phyloP scores from a whole-genome alignment of 179 eudicot species.

The Sideroxylon spinosum region DNA sequence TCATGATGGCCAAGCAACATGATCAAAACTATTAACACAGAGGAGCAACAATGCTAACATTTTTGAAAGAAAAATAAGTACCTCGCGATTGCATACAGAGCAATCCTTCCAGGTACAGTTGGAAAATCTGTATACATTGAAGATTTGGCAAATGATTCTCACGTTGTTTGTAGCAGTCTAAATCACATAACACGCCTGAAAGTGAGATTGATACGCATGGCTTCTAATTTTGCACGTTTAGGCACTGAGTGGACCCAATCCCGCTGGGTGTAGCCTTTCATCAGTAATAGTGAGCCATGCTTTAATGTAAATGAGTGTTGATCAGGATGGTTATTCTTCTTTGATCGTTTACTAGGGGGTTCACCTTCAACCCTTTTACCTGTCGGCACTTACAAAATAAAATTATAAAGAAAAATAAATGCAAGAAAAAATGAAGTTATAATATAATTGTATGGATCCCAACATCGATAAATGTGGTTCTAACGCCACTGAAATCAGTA shows the following conservation, averaged over 20 bases:
- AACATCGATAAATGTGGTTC: too few species aligned
- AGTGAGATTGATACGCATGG: conserved; percentile 79
- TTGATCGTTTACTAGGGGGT: conserved; percentile 49
- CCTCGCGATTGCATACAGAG: background rate
- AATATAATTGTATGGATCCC: too few species aligned
- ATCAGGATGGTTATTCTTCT: conserved; percentile 39
- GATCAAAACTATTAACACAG: too few species aligned
- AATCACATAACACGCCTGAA: conserved; percentile 59
- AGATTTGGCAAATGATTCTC: background rate
- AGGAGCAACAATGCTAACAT: too few species aligned
- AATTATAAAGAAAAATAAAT: background rate
- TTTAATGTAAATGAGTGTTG: conserved; percentile 58
- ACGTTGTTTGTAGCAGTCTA: background rate
- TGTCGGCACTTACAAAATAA: conserved; percentile 13
- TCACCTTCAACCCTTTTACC: conserved; percentile 31
- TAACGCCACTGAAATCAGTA: background rate
- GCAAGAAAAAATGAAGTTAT: background rate
- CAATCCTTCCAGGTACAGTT: background rate
- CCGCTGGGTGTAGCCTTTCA: conserved; percentile 88
- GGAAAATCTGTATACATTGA: background rate
- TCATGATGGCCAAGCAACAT: background rate
- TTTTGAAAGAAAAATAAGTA: background rate
- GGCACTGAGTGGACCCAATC: conserved; percentile 97
- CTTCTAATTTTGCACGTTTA: conserved; percentile 72
- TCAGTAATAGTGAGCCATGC: conserved; percentile 82